Percentiles rank a stretch among this genome's conserved stretches.
These are phyloP conservation scores for Phoma herbarum DNA, from an alignment of 2,329 filamentous ascomycete species.

Conservation along the genomic window DNA sequence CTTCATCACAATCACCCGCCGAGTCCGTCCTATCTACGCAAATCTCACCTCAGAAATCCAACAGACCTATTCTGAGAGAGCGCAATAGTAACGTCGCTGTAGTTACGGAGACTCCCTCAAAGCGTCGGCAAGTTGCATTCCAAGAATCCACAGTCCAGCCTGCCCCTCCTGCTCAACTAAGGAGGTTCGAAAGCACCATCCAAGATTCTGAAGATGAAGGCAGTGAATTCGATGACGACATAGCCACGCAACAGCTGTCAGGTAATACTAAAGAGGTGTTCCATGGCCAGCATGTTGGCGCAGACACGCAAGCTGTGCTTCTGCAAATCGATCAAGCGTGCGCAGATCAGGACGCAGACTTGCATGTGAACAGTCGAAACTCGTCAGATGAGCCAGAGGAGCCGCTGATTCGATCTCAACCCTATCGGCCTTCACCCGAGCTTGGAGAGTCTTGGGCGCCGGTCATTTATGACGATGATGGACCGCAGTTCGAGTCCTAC, in stretches of 20 bases:
- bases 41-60: slow-evolving; percentile 29
- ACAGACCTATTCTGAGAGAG: slow-evolving; percentile 28
- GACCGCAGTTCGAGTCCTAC: slow-evolving; percentile 13
- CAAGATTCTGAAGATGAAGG: slow-evolving; percentile 48
- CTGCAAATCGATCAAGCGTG: slow-evolving; percentile 40
- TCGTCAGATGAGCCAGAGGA: slow-evolving; percentile 23
- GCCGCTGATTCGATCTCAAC: background rate
- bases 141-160: slow-evolving; percentile 23
- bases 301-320: slow-evolving; percentile 40
- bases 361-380: background rate
- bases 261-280: background rate
- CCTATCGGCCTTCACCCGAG: slow-evolving; percentile 29
- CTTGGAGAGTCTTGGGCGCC: slow-evolving; percentile 30
- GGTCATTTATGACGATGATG: slow-evolving; percentile 13
- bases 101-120: slow-evolving; percentile 39
- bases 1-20: slow-evolving; percentile 49
- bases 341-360: slow-evolving; percentile 22
- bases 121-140: slow-evolving; percentile 43
- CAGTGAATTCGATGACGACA: slow-evolving; percentile 34
- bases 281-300: slow-evolving; percentile 24
- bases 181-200: slow-evolving; percentile 42
- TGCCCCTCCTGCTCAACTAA: slow-evolving; percentile 27
- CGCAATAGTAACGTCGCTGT: slow-evolving; percentile 21
- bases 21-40: slow-evolving; percentile 44
- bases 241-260: background rate